Percentiles rank a stretch among this genome's conserved stretches.
phyloP scores from a whole-genome alignment of 495 filamentous ascomycete species.

The Tricharina praecox region DNA sequence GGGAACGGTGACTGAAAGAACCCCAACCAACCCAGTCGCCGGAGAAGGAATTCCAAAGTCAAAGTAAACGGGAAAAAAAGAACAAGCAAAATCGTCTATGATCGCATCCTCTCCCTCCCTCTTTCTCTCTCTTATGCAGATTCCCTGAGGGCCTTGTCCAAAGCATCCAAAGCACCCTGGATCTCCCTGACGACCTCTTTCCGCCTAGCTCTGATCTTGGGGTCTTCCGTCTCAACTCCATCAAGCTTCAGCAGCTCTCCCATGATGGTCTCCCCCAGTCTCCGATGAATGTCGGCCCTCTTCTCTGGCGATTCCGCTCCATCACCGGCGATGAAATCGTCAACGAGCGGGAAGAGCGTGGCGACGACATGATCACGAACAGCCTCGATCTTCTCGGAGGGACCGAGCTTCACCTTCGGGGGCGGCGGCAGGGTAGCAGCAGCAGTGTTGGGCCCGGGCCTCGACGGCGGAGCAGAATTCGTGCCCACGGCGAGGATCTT shows the following conservation, averaged over 20 bases:
- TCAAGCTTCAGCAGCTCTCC: constrained; percentile 74
- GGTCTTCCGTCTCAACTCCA: constrained; percentile 57
- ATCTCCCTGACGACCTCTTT: constrained; percentile 62
- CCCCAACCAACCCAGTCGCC: no score
- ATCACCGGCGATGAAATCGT: constrained; percentile 43
- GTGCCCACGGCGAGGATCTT: constrained; percentile 17
- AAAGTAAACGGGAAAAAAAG: no score
- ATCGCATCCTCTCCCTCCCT: no score
- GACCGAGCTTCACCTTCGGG: constrained; percentile 7
- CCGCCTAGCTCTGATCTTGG: constrained; percentile 44
- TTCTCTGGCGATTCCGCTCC: constrained; percentile 19
- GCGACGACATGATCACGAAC: constrained; percentile 49
- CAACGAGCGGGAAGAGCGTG: constrained; percentile 49
- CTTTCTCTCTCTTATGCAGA: neutral
- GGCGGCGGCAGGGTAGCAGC: neutral
- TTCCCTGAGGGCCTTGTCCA: constrained; percentile 35
- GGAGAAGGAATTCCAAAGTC: no score
- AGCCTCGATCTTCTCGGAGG: constrained; percentile 54
- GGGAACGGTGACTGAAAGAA: no score
- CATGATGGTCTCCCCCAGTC: constrained; percentile 67
- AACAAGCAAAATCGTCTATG: no score
- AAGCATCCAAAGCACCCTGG: constrained; percentile 43
- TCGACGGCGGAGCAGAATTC: neutral
- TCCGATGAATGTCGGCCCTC: constrained; percentile 59
- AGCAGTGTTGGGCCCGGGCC: neutral